Conservation (phyloP, 805 yeast species). For the Ogataea kodamae region DNA sequence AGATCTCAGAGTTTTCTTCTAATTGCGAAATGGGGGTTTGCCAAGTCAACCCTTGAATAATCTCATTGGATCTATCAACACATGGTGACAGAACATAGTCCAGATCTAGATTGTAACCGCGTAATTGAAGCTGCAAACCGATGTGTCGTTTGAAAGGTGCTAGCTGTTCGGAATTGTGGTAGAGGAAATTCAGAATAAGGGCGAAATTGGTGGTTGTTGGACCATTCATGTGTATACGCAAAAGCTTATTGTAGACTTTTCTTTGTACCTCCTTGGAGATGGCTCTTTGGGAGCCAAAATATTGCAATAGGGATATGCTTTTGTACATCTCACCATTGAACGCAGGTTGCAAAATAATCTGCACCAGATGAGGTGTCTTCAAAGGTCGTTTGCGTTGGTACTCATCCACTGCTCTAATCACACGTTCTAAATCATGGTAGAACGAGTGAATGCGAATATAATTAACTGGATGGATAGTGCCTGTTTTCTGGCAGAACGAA, state of each 20-base stretch:
- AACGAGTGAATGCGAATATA: slow-evolving; percentile 13
- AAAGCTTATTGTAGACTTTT: slow-evolving; percentile 3
- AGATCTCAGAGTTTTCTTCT: slow-evolving; percentile 5
- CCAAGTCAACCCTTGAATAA: slow-evolving; percentile 12
- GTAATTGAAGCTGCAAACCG: neutral
- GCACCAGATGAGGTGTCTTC: slow-evolving; percentile 4
- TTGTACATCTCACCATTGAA: slow-evolving; percentile 11
- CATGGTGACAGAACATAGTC: slow-evolving; percentile 6
- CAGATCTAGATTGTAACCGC: neutral
- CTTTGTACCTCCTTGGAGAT: neutral
- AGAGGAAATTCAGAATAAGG: slow-evolving; percentile 6
- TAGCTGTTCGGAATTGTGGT: slow-evolving; percentile 6
- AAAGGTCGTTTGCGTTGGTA: slow-evolving; percentile 3
- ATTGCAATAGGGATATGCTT: slow-evolving; percentile 8
- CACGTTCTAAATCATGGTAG: slow-evolving; percentile 8
- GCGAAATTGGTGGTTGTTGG: slow-evolving; percentile 2
- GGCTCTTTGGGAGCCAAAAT: slow-evolving; percentile 5
- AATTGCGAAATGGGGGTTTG: slow-evolving; percentile 2
- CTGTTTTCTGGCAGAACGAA: slow-evolving; percentile 7
- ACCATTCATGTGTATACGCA: slow-evolving; percentile 1
- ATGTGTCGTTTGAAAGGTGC: slow-evolving; percentile 1
- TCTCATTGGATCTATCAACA: slow-evolving; percentile 5
- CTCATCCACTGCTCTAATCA: slow-evolving; percentile 4
- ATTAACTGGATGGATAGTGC: slow-evolving; percentile 4
- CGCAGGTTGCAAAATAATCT: slow-evolving; percentile 7